Base-by-base conservation (phyloP, 2,329 filamentous ascomycete species). In the Macrophomina pseudophaseolina region DNA sequence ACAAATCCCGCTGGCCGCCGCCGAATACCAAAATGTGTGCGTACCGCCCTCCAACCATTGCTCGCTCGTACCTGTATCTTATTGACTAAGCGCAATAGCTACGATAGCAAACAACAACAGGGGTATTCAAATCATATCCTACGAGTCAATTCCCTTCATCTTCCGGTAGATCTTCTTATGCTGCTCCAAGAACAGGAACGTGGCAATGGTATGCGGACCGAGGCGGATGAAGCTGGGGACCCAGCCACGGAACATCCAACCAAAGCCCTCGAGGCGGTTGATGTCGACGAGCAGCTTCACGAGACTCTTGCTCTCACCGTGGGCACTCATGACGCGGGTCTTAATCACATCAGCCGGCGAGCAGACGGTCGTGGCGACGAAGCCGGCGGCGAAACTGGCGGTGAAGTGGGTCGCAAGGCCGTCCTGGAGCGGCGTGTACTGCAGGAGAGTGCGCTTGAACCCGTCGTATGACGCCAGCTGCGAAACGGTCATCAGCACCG, bases 191-290 rank as follows among this genome's bases (percentile, higher is more conserved):
- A 95, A 94, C 74, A 97, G 76, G 78, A 97, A 94, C 42, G 92
- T 97, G 72, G 90, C 90, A 68, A 97, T 91, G 7, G 92, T 97
- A 81, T 97, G 93, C 42, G 88, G 88, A 2, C 88, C 88, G 23
- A 90, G 76, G 7, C 88, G 82, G 66, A 90, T 87, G 70, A 90
- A 90, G 74, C 87, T 89, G n/a, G 93, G 93, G 54, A 94, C 88
- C 92, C 92, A 96, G 68, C 93, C 93, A 78, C 92, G 91, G 80
- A 96, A 96, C 86, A 94, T 90, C 93, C 93, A 97, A 52, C 85
- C 80, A 59, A 91, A 77, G 1, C 93, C 93, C 74, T 96, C 91
- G 18, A 86, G 81, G 65, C 82, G 85, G 70, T 89, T 91, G 38
- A 94, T 88, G 52, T 91, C 88, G 49, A 81, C 80, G 64, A 96